Conservation (phyloP, 75 land plant genomes). For the Pinus tabuliformis region DNA sequence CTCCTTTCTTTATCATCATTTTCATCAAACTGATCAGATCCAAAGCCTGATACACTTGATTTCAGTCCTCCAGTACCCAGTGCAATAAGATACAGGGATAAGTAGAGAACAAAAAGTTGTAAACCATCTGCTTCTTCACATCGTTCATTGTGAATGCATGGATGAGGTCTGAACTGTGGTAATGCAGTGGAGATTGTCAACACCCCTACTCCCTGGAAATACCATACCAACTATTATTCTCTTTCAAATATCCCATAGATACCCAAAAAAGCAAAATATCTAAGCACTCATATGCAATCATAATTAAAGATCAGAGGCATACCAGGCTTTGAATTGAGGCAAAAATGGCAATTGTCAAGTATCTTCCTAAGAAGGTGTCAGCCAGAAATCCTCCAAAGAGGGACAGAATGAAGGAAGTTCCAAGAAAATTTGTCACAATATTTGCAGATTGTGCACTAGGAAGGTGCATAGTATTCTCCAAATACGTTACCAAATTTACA, state of each 20-base stretch:
- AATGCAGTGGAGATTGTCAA: slow-evolving; percentile 44
- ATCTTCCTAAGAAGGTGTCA: slow-evolving; percentile 80
- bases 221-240: no score
- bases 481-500: slow-evolving; percentile 69
- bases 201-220: slow-evolving; percentile 55
- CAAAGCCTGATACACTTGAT: slow-evolving; percentile 72
- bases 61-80: slow-evolving; percentile 80
- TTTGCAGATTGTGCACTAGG: slow-evolving; percentile 55
- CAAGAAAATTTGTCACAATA: slow-evolving; percentile 82
- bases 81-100: slow-evolving; percentile 68
- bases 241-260: no score
- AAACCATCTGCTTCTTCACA: slow-evolving; percentile 39
- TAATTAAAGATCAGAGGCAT: not conserved
- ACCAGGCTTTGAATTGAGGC: slow-evolving; percentile 43
- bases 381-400: slow-evolving; percentile 85
- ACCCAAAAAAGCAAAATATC: no score
- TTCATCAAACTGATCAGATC: slow-evolving; percentile 89
- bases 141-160: slow-evolving; percentile 18
- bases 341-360: slow-evolving; percentile 63
- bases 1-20: slow-evolving; percentile 40
- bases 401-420: slow-evolving; percentile 74
- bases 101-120: slow-evolving; percentile 47
- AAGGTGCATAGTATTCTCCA: slow-evolving; percentile 49
- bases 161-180: slow-evolving; percentile 56
- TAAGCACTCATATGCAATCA: not conserved